Evolutionary conservation across 1,284 basidiomycete genomes (phyloP).

Genomic region (Ceratobasidium sp.): DNA sequence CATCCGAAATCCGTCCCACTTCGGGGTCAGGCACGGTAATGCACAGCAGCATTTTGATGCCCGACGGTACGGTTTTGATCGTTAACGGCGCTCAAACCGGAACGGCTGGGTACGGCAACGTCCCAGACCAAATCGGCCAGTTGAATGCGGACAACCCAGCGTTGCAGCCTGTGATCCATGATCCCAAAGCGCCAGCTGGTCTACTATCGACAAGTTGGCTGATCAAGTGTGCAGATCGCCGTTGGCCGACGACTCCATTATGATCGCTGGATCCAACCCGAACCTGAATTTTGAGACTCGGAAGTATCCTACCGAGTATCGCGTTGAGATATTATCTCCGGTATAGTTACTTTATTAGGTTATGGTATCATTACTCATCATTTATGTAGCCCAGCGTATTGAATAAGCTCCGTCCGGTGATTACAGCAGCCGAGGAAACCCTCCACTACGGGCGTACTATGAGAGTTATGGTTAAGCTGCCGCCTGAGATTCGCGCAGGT

Average conservation of each 20-base stretch:
- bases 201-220: too few species aligned
- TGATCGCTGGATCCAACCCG: constrained; percentile 88
- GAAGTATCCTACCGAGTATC: constrained; percentile 83
- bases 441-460: constrained; percentile 57
- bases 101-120: constrained; percentile 88
- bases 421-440: too few species aligned
- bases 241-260: constrained; percentile 80
- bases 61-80: constrained; percentile 80
- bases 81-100: constrained; percentile 82
- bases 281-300: constrained; percentile 74
- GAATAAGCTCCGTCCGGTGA: constrained; percentile 50
- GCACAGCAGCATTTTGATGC: constrained; percentile 74
- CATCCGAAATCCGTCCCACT: too few species aligned
- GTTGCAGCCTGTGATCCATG: constrained; percentile 79
- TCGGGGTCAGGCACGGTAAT: constrained; percentile 57
- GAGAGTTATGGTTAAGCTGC: too few species aligned
- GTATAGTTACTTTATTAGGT: too few species aligned
- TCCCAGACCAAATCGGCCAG: constrained; percentile 72
- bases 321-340: constrained; percentile 68
- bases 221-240: constrained; percentile 60
- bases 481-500: too few species aligned
- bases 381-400: constrained; percentile 81
- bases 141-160: constrained; percentile 86
- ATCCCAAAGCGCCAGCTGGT: constrained; percentile 65
- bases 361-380: too few species aligned